Base-by-base conservation (phyloP, 306 rosid species). In the Nissolia schottii region DNA sequence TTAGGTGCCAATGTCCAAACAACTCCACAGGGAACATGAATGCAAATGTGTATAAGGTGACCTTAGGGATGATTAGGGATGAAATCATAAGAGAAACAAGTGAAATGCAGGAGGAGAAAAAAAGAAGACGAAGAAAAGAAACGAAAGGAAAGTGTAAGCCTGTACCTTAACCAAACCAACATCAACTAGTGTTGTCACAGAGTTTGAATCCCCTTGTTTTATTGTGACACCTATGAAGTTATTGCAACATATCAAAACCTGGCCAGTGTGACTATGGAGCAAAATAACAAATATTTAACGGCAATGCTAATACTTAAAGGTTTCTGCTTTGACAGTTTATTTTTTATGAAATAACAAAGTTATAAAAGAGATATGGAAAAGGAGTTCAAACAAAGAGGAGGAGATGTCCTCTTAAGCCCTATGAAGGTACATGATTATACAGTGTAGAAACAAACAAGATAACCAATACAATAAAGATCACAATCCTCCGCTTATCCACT, bases 151-250 rank as follows among this genome's bases (percentile, higher is more conserved):
- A 40, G 19, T 43, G 60, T 45, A 46, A 68, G 41, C 6, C 38
- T 78, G 63, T 86, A 94, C 99, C 97, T 94, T 89, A 80, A 61
- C 81, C 78, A 94, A 78, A 79, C 99, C 99, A 79, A 94, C 99
- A 71, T 94, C 96, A 73, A 91, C 93, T n/a, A 79, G 76, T 66
- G 96, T 84, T 77, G 89, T 86, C 12, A 27, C 77, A 12, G 80
- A 76, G 74, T 80, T 67, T 16, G 75, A 70, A 70, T 83, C 80
- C 78, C 83, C 82, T 82, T 87, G 92, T 81, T 80, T 88, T 48
- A 87, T 78, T 3, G 93, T 84, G 71, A 91, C 93, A 74, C 99
- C 99, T 91, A 74, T 15, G 16, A 54, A 71, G 62, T 78, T 62
- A 84, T 15, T 27, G 55, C 75, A 78, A 64, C 32, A 64, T 64